phyloP scores from a whole-genome alignment of 805 yeast species.

The Metschnikowia picachoensis region DNA sequence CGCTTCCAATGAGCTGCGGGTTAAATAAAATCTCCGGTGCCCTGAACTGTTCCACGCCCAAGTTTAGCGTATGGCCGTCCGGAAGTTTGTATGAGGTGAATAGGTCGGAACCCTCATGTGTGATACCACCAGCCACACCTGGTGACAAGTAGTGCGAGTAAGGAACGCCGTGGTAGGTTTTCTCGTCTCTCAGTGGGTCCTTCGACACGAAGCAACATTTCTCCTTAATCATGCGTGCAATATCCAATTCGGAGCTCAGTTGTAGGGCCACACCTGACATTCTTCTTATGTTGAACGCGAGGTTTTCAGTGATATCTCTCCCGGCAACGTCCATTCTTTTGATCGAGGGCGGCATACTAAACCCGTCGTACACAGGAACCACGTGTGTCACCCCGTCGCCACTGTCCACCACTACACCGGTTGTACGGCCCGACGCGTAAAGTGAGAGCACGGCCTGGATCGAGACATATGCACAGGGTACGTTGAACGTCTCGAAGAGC shows the following conservation, averaged over 20 bases:
- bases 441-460: constrained; percentile 78
- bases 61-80: constrained; percentile 67
- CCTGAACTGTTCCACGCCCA: constrained; percentile 68
- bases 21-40: constrained; percentile 80
- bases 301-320: constrained; percentile 72
- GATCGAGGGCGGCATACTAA: constrained; percentile 67
- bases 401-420: constrained; percentile 85
- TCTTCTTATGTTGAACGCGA: constrained; percentile 65
- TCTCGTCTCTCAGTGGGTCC: constrained; percentile 56
- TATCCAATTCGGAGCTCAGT: constrained; percentile 77
- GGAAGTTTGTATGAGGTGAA: constrained; percentile 59
- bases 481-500: constrained; percentile 66
- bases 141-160: constrained; percentile 19
- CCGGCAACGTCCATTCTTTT: constrained; percentile 82
- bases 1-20: constrained; percentile 77
- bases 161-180: constrained; percentile 30
- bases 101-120: constrained; percentile 20
- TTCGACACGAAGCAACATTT: constrained; percentile 60
- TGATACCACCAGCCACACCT: constrained; percentile 15
- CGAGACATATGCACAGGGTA: constrained; percentile 71
- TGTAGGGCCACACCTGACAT: constrained; percentile 57
- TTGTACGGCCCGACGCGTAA: constrained; percentile 86
- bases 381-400: constrained; percentile 91
- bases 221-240: constrained; percentile 76
- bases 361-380: constrained; percentile 90